A percentile compares a stretch with the other conserved stretches of the same genome.
Evolutionary conservation across 2,329 filamentous ascomycete genomes (phyloP).

Genomic region (Epichloe baconii): DNA sequence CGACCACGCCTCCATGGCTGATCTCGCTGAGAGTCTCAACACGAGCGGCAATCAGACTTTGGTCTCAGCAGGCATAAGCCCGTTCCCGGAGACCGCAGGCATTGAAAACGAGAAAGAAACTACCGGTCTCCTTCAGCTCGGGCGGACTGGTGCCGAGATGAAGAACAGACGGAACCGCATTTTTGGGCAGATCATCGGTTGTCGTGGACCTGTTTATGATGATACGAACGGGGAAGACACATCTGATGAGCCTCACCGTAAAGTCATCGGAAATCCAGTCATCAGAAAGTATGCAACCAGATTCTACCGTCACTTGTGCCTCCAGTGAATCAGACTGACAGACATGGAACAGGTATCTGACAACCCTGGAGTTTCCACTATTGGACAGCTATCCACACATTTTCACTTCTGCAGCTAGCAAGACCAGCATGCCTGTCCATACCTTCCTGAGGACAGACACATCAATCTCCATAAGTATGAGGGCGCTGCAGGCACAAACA

Average conservation of each 20-base stretch:
- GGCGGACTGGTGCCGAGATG: constrained; percentile 4
- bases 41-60: constrained; percentile 69
- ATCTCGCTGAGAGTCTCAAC: constrained; percentile 55
- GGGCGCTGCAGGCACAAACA: constrained; percentile 50
- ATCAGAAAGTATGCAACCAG: constrained; percentile 13
- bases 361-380: constrained; percentile 35
- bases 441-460: constrained; percentile 63
- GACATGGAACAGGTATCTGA: constrained; percentile 3
- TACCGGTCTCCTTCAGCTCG: constrained; percentile 19
- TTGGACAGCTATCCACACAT: constrained; percentile 76
- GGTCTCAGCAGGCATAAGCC: constrained; percentile 57
- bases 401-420: constrained; percentile 35
- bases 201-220: constrained; percentile 9
- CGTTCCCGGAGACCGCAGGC: constrained; percentile 24
- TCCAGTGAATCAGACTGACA: neutral
- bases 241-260: constrained; percentile 8
- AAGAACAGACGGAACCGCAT: constrained; percentile 11
- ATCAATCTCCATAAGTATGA: constrained; percentile 55
- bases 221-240: constrained; percentile 4
- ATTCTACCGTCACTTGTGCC: neutral
- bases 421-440: constrained; percentile 27
- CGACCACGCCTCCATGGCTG: constrained; percentile 37
- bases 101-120: constrained; percentile 17
- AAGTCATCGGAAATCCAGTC: constrained; percentile 15
- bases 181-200: constrained; percentile 17